Conservation (phyloP, 331 rosid genomes). For the Malus hybrid region DNA sequence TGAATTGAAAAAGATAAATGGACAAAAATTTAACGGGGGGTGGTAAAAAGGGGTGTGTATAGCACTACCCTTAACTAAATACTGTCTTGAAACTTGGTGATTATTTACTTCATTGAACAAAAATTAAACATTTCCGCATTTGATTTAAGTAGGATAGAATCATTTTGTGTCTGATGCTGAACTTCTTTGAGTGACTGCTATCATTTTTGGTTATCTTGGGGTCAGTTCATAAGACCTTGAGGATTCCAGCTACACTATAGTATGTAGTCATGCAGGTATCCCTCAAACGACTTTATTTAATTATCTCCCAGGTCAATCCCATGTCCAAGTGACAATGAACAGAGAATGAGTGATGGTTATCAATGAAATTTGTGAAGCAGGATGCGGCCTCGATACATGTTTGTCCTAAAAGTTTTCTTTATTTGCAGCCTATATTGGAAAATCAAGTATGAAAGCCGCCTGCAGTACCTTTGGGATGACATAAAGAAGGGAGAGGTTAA, state of each 20-base stretch:
- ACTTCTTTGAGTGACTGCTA: neutral
- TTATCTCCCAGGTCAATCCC: neutral
- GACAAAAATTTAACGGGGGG: no score
- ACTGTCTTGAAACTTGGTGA: neutral
- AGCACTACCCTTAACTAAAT: neutral
- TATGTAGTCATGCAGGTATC: neutral
- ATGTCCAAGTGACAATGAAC: neutral
- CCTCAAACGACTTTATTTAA: neutral
- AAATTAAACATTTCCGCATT: neutral
- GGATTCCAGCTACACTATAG: neutral
- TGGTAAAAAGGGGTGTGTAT: no score
- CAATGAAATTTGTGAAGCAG: neutral
- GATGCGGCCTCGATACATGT: neutral
- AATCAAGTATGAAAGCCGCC: slow-evolving; percentile 76
- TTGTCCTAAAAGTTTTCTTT: neutral
- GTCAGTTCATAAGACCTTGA: neutral
- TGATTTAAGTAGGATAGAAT: neutral
- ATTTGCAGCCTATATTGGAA: slow-evolving; percentile 61
- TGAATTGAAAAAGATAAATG: no score
- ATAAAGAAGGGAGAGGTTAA: slow-evolving; percentile 70
- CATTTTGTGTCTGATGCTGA: neutral
- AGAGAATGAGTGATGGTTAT: neutral
- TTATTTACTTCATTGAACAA: neutral
- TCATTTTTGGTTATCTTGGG: neutral
- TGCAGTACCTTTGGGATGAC: slow-evolving; percentile 90